Conservation (phyloP, 495 filamentous ascomycete genomes). For the Aspergillus funiculosus region DNA sequence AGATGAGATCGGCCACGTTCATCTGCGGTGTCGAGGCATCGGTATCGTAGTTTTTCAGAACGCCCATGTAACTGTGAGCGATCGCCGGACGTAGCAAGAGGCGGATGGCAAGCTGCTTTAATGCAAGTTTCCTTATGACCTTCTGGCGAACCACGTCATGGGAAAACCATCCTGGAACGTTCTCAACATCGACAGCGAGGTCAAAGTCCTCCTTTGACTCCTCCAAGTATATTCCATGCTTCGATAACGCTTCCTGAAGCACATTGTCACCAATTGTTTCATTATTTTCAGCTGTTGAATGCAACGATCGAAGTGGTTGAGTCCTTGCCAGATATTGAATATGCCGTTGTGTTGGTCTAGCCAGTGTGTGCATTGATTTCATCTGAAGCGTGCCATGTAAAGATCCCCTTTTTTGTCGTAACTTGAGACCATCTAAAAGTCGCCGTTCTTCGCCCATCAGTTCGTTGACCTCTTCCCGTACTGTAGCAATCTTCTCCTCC, state of each 20-base stretch:
- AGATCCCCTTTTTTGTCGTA: constrained; percentile 19
- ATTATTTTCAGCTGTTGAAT: not conserved
- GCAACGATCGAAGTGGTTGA: constrained; percentile 12
- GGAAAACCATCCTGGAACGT: constrained; percentile 27
- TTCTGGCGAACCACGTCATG: constrained; percentile 32
- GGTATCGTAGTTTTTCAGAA: constrained; percentile 30
- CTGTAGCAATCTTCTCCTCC: constrained; percentile 51
- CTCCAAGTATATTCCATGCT: constrained; percentile 12
- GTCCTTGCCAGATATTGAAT: constrained; percentile 10
- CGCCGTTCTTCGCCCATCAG: constrained; percentile 40
- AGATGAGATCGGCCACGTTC: constrained; percentile 29
- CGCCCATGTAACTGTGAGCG: constrained; percentile 36
- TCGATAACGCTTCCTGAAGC: constrained; percentile 1
- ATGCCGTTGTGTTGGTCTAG: constrained; percentile 9
- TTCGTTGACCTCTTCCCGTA: constrained; percentile 41
- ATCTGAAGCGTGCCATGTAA: constrained; percentile 21
- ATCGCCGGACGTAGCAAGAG: constrained; percentile 36
- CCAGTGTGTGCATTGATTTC: constrained; percentile 21
- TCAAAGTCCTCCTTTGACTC: constrained; percentile 16
- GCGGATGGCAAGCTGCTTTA: constrained; percentile 41
- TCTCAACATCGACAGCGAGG: constrained; percentile 16
- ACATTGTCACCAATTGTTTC: not conserved
- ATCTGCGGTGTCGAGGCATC: constrained; percentile 27
- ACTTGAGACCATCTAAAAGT: constrained; percentile 27
- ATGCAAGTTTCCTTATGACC: constrained; percentile 37